A percentile compares a stretch with the other conserved stretches of the same genome.
Evolutionary conservation across 73 alveolate species (phyloP).

Genomic region (Blepharisma stoltei): DNA sequence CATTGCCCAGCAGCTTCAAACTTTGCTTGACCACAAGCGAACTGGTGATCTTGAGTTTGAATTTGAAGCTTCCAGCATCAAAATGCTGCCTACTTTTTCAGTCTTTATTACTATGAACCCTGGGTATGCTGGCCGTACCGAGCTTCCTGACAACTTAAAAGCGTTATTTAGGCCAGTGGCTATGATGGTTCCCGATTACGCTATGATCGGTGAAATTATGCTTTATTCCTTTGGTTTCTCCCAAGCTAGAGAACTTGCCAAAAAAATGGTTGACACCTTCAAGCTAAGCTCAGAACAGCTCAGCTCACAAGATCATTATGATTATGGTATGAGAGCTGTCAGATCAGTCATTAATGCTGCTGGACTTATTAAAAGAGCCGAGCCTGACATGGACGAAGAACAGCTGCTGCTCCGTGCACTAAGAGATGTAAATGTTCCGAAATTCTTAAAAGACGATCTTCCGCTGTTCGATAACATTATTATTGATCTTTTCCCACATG

Average conservation of each 20-base stretch:
- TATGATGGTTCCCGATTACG: conserved; percentile 99
- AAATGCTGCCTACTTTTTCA: conserved; percentile 96
- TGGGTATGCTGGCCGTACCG: conserved; percentile 98
- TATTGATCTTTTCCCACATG: conserved; percentile 98
- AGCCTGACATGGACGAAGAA: conserved; percentile 92
- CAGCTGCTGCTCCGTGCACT: conserved; percentile 92
- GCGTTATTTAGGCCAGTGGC: conserved; percentile 95
- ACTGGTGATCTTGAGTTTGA: conserved; percentile 72
- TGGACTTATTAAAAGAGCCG: conserved; percentile 87
- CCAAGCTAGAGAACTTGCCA: conserved; percentile 95
- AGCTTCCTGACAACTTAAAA: conserved; percentile 94
- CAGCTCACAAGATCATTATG: conserved; percentile 96
- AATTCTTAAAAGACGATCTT: conserved; percentile 97
- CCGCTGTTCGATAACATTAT: conserved; percentile 97
- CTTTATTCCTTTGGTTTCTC: conserved; percentile 98
- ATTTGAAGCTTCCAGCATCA: conserved; percentile 91
- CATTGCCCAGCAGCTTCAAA: conserved; percentile 82
- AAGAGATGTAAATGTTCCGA: conserved; percentile 98
- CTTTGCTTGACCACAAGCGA: conserved; percentile 85
- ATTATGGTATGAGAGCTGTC: conserved; percentile 99
- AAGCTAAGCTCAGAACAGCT: conserved; percentile 97
- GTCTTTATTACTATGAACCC: conserved; percentile 99
- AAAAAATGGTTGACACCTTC: conserved; percentile 99
- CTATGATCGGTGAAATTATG: conserved; percentile 99
- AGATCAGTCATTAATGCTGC: conserved; percentile 99